Evolutionary conservation across 2,329 filamentous ascomycete species (phyloP).

Genomic region (Colletotrichum australisinense): DNA sequence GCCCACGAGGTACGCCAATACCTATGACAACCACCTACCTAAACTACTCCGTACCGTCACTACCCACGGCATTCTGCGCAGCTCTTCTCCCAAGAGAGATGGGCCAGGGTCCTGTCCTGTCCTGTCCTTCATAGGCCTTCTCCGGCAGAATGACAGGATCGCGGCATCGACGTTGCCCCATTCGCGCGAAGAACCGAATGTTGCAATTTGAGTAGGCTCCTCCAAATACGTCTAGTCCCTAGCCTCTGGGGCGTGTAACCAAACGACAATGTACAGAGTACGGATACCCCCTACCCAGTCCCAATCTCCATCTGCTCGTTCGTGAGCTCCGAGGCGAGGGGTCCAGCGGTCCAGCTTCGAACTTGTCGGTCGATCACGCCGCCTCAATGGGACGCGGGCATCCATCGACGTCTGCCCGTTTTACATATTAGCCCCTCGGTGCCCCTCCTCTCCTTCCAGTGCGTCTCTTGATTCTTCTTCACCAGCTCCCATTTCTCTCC

Average conservation of each 20-base stretch:
- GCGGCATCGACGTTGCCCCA: conserved; percentile 30
- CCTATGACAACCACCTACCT: neutral
- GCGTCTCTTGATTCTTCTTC: conserved; percentile 17
- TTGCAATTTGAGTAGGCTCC: conserved; percentile 33
- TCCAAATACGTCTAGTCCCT: conserved; percentile 11
- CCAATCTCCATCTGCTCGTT: conserved; percentile 19
- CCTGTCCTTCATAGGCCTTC: conserved; percentile 1
- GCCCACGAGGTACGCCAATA: neutral
- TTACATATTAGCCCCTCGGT: conserved; percentile 33
- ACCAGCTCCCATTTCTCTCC: conserved; percentile 4
- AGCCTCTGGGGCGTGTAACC: conserved; percentile 11
- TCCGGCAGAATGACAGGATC: conserved; percentile 31
- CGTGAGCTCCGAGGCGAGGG: conserved; percentile 28
- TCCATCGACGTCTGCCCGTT: conserved; percentile 19
- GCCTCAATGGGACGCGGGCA: conserved; percentile 4
- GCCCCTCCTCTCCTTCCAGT: conserved; percentile 19
- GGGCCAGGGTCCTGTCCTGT: conserved; percentile 13
- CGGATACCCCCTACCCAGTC: neutral
- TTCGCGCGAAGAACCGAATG: conserved; percentile 31
- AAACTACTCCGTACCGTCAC: too few species aligned
- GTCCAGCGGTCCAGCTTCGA: conserved; percentile 12
- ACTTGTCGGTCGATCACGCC: conserved; percentile 25
- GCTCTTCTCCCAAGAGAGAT: neutral
- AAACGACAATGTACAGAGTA: conserved; percentile 20
- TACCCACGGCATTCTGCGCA: neutral